Base-by-base conservation (phyloP, 176 grass and related monocot species). In the Phyllostachys edulis region DNA sequence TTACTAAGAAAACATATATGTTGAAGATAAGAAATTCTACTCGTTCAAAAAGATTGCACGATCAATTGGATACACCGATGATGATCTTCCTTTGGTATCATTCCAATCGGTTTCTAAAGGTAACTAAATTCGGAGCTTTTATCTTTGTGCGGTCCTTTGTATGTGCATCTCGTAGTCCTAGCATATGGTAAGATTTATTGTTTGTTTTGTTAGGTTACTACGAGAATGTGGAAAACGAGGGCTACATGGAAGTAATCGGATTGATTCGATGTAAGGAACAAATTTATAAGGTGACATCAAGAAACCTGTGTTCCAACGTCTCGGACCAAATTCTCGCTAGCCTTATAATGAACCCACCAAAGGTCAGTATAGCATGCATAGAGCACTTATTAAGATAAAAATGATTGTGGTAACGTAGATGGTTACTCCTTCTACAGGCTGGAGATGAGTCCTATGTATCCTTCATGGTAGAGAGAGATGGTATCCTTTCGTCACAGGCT, bases 201-300 rank as follows among this genome's bases (percentile, higher is more conserved):
- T 76, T 82, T 82, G 52, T 55, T 40, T 18, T 55, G 13, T 18
- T 84, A 99, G 96, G 96, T 78, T 99, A 94, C 80, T 86, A 96
- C 63, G 96, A 87, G 96, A 99, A 94, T 99, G 93, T 86, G 96
- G 96, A 83, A 99, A 99, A 91, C 85, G 93, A 84, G 96, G 96
- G 96, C 41, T 99, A 99, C 84, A 99, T 99, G 96, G 93, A 99
- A 79, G 70, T 96, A 88, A 99, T 90, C 78, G 91, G 93, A 68
- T 99, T 99, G 71, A 89, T 75, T 87, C 57, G 91, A 92, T 78
- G 96, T 96, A 78, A 89, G 92, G 96, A 96, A 52, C 96, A 99
- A 69, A 96, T 96, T 82, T 99, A 99, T 88, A 99, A 99, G 75
- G 87, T 99, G 61, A 88, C 96, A 87, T 99, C 96, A 78, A 91